These are phyloP conservation scores for Ophiostoma montium DNA, from an alignment of 2,329 filamentous ascomycete species.

Conservation along the genomic window DNA sequence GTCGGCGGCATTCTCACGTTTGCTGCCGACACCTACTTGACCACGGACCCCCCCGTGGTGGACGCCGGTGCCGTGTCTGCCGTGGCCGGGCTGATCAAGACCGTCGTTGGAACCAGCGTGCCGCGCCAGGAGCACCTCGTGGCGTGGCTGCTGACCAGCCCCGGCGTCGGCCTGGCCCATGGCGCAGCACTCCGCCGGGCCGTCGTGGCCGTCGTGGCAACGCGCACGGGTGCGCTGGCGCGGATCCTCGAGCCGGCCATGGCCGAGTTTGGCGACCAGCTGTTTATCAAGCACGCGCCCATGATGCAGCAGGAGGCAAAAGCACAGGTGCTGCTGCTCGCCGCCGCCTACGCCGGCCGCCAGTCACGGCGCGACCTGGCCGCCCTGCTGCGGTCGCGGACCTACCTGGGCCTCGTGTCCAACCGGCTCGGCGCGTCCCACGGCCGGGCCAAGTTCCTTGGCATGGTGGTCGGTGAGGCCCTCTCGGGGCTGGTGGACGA, in stretches of 20 bases:
- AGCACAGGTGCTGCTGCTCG: constrained; percentile 63
- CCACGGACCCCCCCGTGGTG: background rate
- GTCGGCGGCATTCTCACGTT: constrained; percentile 27
- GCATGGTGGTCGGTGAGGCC: constrained; percentile 74
- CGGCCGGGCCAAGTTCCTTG: constrained; percentile 61
- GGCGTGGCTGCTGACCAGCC: constrained; percentile 50
- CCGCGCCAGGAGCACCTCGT: constrained; percentile 39
- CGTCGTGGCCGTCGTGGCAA: constrained; percentile 41
- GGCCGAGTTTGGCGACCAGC: constrained; percentile 63
- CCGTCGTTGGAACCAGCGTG: constrained; percentile 32
- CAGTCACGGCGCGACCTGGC: constrained; percentile 50
- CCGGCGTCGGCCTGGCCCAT: constrained; percentile 48
- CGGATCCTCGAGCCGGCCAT: constrained; percentile 54
- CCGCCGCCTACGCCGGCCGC: constrained; percentile 61
- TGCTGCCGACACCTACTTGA: constrained; percentile 28
- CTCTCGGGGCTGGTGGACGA: constrained; percentile 51
- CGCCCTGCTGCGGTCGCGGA: constrained; percentile 54
- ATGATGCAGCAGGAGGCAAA: constrained; percentile 82
- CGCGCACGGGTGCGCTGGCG: constrained; percentile 32
- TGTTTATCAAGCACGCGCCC: constrained; percentile 76
- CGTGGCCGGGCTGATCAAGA: constrained; percentile 40
- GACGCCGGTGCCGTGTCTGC: constrained; percentile 32
- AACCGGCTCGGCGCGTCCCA: constrained; percentile 73
- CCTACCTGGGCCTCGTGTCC: constrained; percentile 67
- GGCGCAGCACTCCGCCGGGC: constrained; percentile 53